Conservation (phyloP, 106 monocot species). For the Dioscorea alata region DNA sequence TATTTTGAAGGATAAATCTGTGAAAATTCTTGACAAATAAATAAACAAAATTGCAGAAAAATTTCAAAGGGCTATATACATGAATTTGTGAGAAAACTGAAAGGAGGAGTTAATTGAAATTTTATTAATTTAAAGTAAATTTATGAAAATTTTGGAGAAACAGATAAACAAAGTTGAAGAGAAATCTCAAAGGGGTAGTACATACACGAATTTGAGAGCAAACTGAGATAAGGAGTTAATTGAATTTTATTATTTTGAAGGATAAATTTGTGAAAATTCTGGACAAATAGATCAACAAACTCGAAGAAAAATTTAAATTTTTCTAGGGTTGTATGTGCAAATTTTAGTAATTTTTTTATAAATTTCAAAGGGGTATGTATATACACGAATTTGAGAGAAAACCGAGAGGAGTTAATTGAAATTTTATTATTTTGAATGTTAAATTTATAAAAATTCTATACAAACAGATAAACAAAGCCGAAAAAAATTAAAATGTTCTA, state of each 20-base stretch:
- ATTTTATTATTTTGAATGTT: neutral
- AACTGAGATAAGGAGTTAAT: too few relatives aligned
- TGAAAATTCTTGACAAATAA: neutral
- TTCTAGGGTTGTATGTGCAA: neutral
- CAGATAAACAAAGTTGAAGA: too few relatives aligned
- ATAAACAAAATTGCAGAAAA: too few relatives aligned
- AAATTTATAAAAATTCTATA: neutral
- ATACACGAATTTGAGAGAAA: too few relatives aligned
- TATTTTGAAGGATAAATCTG: neutral
- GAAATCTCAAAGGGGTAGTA: neutral
- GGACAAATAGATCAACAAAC: neutral
- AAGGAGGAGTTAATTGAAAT: too few relatives aligned
- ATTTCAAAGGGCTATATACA: too few relatives aligned
- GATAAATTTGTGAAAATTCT: neutral
- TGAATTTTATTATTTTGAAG: neutral
- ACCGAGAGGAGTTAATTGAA: too few relatives aligned
- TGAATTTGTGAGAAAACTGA: too few relatives aligned
- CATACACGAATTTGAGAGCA: too few relatives aligned
- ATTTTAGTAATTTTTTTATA: neutral
- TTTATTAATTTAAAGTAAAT: too few relatives aligned
- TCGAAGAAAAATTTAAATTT: neutral
- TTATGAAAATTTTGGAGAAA: too few relatives aligned
- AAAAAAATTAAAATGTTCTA: neutral
- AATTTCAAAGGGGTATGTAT: neutral
- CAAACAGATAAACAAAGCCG: neutral